Base-by-base conservation (phyloP, 2,329 filamentous ascomycete genomes). In the Uncinocarpus reesii region DNA sequence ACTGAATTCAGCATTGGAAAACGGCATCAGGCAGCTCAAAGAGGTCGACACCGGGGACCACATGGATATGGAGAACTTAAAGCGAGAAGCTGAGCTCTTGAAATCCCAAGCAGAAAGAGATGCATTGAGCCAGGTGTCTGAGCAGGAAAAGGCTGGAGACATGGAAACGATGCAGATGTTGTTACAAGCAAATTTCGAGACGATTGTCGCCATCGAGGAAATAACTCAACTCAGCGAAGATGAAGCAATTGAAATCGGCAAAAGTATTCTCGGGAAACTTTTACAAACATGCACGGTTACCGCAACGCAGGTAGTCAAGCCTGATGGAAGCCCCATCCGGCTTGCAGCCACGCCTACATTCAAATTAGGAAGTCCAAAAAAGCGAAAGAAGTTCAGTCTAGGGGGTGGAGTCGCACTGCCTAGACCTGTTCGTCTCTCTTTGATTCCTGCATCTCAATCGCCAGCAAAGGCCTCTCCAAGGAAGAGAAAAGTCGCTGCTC, bases 171-270 rank as follows among this genome's bases (percentile, higher is more conserved):
- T 95, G 59, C 89, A 95, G 65, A 78, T 86, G 42, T 75, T 98
- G 47, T 77, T 96, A 8, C 83, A 84, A 46, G 86, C 90, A 10
- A 90, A 96, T 59, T 94, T 98, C 57, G 89, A 95, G 59, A 90
- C 89, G 1, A 78, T 96, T 52, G 74, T 86, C 3, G 86, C 88
- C 0, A 77, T 98, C 47, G 80, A 83, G 47, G 84, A 86, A 55
- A 86, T 92, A 20, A 78, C 90, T 56, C 73, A 78, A 29, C 87
- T 96, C 81, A 83, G 77, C 50, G 86, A 94, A 62, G 79, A 83
- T 28, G 83, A 93, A 53, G 92, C 90, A 1, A 77, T 95, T 1
- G 73, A 82, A 13, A 81, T 85, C 48, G 92, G 89, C 21, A 87
- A 83, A 62, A 74, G 73, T 18, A 81, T 89, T 40, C 80, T 98